Conservation (phyloP, 129 eudicot species). For the Dittrichia graveolens region DNA sequence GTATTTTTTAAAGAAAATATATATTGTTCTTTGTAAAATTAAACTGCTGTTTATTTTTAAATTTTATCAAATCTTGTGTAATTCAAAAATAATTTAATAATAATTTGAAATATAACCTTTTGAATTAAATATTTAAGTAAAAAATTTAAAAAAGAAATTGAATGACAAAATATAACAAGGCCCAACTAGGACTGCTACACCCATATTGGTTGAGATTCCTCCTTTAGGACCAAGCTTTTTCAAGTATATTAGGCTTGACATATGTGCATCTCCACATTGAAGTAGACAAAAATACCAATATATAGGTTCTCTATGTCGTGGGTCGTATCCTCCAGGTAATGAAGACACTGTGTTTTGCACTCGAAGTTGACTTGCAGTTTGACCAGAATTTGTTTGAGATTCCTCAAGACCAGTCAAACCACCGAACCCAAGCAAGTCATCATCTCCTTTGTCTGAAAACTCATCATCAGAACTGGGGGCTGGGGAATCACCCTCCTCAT, state of each 20-base stretch:
- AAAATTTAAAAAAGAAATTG: too few relatives aligned
- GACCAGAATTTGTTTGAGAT: conserved; percentile 37
- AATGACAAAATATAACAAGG: too few relatives aligned
- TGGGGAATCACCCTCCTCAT: conserved; percentile 49
- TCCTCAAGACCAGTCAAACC: conserved; percentile 35
- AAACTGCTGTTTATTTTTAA: background rate
- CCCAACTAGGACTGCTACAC: background rate
- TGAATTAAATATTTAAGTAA: too few relatives aligned
- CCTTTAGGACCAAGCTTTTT: background rate
- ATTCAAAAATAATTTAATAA: background rate
- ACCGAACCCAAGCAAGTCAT: conserved; percentile 44
- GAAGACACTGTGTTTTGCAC: conserved; percentile 36
- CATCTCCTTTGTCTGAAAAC: conserved; percentile 54
- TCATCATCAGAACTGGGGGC: conserved; percentile 63
- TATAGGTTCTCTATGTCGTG: conserved; percentile 87
- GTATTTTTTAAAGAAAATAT: background rate
- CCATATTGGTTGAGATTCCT: background rate
- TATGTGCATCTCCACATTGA: background rate
- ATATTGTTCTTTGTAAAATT: background rate
- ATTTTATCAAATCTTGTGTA: background rate
- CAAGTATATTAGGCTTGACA: background rate
- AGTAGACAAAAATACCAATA: conserved; percentile 50
- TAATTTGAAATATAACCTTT: background rate
- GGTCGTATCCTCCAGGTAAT: conserved; percentile 84
- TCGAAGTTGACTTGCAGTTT: conserved; percentile 28